Evolutionary conservation across 495 filamentous ascomycete species (phyloP), one percentile per base, ranked within the genome.

Genomic region (Choiromyces venosus): DNA sequence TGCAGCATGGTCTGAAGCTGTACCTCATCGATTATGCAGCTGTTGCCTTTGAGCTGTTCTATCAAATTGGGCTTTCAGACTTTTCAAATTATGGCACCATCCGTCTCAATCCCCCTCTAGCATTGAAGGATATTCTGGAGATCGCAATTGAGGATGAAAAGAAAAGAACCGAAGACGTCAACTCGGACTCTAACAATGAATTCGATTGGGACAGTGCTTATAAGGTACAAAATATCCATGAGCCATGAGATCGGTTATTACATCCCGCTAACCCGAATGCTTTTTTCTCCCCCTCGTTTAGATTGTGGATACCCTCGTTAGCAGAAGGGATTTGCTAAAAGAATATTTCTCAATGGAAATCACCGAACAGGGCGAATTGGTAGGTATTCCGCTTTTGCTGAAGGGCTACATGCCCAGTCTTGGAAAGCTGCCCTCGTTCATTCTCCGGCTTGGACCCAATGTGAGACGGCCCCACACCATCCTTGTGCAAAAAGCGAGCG

Each of bases 31-130:
- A 99, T 84, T 99, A 98, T 81, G 95, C 93, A 21, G 89, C 93
- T 79, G 85, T 93, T 19, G 91, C 89, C 82, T 90, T 88, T 71
- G 96, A 98, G 79, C 94, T 94, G 83, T 97, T 99, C 84, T 98
- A 99, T 84, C 96, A 99, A 83, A 84, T 98, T 65, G 96, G 94
- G 2, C 87, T 99, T 64, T 97, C 95, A 0, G 93, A 98, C 80
- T 99, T 98, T 82, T 93, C 91, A 2, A 98, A 98, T 80, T 98
- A 97, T 81, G 96, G 96, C 21, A 79, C 85, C 68, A 96, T 98
- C 77, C 87, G 86, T 12, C 92, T 98, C 71, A 87, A 90, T 68
- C 91, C 93, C 1, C 86, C 92, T 1, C 87, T 97, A 0, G 86
- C 88, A 69, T 83, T 98, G 14, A 82, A 85, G 19, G 89, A 91